Conservation (phyloP, 2,329 filamentous ascomycete genomes). For the Epichloe elymi region DNA sequence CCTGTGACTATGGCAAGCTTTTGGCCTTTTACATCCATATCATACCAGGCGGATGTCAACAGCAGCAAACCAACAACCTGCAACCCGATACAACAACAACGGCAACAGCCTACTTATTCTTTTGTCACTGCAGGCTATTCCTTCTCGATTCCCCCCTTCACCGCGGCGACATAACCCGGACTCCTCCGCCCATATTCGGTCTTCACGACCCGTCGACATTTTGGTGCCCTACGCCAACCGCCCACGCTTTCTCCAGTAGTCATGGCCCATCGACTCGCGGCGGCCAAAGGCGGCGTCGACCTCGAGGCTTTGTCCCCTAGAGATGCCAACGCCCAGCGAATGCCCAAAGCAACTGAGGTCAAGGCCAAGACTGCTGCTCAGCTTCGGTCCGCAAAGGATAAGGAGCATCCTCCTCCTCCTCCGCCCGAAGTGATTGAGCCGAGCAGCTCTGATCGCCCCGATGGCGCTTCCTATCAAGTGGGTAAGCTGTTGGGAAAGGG, state of each 20-base stretch:
- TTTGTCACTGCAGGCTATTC: background rate
- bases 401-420: slow-evolving; percentile 54
- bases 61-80: background rate
- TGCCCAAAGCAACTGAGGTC: slow-evolving; percentile 33
- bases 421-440: slow-evolving; percentile 47
- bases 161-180: background rate
- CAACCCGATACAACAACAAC: background rate
- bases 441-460: slow-evolving; percentile 52
- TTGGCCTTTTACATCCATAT: background rate
- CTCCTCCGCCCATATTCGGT: background rate
- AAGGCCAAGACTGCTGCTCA: slow-evolving; percentile 40
- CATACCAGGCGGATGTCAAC: background rate
- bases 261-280: slow-evolving; percentile 37
- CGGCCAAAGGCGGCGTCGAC: slow-evolving; percentile 35
- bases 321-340: slow-evolving; percentile 48
- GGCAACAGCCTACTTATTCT: background rate
- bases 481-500: slow-evolving; percentile 67
- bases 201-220: background rate
- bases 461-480: slow-evolving; percentile 61
- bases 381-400: slow-evolving; percentile 45
- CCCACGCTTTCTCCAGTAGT: slow-evolving; percentile 5
- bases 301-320: slow-evolving; percentile 52
- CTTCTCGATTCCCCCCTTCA: background rate
- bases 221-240: slow-evolving; percentile 1
- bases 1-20: background rate